Percentiles rank a stretch among this genome's conserved stretches.
These are phyloP conservation scores for Aspergillus transmontanensis DNA, from an alignment of 2,329 filamentous ascomycete species.

Conservation along the genomic window DNA sequence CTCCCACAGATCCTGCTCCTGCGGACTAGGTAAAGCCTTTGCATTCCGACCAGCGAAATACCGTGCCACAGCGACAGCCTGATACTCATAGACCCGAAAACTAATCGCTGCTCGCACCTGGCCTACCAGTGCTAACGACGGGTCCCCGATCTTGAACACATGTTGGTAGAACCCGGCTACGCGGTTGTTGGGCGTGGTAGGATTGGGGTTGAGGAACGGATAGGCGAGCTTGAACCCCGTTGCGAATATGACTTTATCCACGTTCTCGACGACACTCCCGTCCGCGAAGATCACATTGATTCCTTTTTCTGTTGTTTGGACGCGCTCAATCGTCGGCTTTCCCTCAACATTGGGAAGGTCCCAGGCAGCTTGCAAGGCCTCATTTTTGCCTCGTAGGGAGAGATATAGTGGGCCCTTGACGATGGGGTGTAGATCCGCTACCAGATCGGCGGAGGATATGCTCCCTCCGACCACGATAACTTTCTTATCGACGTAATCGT, in stretches of 20 bases:
- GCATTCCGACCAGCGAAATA: slow-evolving; percentile 29
- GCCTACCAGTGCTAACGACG: slow-evolving; percentile 32
- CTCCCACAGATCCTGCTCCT: slow-evolving; percentile 32
- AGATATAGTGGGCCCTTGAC: slow-evolving; percentile 25
- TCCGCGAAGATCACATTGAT: slow-evolving; percentile 27
- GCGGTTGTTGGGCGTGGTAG: slow-evolving; percentile 27
- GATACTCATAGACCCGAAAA: slow-evolving; percentile 35
- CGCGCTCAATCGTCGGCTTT: slow-evolving; percentile 21
- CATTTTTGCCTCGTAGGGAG: slow-evolving; percentile 23
- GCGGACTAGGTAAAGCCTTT: slow-evolving; percentile 19
- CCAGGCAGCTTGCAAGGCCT: slow-evolving; percentile 23
- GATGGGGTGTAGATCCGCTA: slow-evolving; percentile 27
- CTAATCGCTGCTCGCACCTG: slow-evolving; percentile 31
- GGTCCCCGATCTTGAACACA: slow-evolving; percentile 32
- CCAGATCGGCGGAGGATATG: slow-evolving; percentile 32
- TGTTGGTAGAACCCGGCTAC: slow-evolving; percentile 34
- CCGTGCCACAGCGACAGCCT: slow-evolving; percentile 33
- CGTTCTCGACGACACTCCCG: slow-evolving; percentile 12
- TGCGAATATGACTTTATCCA: slow-evolving; percentile 36
- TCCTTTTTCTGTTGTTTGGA: slow-evolving; percentile 1
- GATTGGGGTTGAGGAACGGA: slow-evolving; percentile 30
- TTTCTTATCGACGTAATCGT: slow-evolving; percentile 41
- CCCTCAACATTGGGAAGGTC: slow-evolving; percentile 26
- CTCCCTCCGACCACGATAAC: slow-evolving; percentile 34
- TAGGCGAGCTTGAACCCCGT: slow-evolving; percentile 33